Evolutionary conservation across 2,329 filamentous ascomycete genomes (phyloP).

Genomic region (Monosporascus cannonballus): DNA sequence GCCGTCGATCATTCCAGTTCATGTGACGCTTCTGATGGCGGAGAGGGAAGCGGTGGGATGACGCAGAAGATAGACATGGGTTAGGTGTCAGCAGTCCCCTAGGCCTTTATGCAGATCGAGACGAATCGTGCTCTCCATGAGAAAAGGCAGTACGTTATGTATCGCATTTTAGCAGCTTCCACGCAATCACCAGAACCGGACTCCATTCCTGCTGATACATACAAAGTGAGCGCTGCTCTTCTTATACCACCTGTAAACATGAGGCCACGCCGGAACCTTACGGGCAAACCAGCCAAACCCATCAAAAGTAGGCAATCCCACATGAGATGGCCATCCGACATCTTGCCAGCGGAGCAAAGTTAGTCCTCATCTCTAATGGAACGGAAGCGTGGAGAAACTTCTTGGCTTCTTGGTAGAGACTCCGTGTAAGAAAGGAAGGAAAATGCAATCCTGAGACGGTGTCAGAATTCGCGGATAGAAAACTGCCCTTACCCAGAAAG

Average conservation of each 20-base stretch:
- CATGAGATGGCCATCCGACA: slow-evolving; percentile 66
- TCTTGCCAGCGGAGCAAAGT: slow-evolving; percentile 70
- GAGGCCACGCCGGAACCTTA: slow-evolving; percentile 77
- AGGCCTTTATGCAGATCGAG: slow-evolving; percentile 1
- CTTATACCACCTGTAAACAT: slow-evolving; percentile 89
- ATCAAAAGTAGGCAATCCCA: slow-evolving; percentile 32
- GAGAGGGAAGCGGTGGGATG: neutral
- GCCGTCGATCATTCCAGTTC: neutral
- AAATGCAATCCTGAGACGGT: neutral
- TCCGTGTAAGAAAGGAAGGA: slow-evolving; percentile 42
- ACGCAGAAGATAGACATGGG: neutral
- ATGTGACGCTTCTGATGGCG: neutral
- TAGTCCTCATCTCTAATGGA: slow-evolving; percentile 9
- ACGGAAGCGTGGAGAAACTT: slow-evolving; percentile 27
- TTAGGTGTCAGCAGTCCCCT: slow-evolving; percentile 27
- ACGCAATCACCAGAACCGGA: slow-evolving; percentile 75
- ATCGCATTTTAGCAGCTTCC: slow-evolving; percentile 89
- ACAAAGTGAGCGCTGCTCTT: slow-evolving; percentile 60
- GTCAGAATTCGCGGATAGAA: neutral
- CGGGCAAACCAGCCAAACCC: slow-evolving; percentile 59
- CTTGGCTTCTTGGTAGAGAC: slow-evolving; percentile 34
- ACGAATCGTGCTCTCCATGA: slow-evolving; percentile 60
- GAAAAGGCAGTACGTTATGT: slow-evolving; percentile 64
- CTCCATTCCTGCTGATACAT: slow-evolving; percentile 26
- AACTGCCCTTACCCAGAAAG: neutral